These are phyloP conservation scores for Metschnikowia shivogae DNA, from an alignment of 805 yeast genomes.

Conservation along the genomic window DNA sequence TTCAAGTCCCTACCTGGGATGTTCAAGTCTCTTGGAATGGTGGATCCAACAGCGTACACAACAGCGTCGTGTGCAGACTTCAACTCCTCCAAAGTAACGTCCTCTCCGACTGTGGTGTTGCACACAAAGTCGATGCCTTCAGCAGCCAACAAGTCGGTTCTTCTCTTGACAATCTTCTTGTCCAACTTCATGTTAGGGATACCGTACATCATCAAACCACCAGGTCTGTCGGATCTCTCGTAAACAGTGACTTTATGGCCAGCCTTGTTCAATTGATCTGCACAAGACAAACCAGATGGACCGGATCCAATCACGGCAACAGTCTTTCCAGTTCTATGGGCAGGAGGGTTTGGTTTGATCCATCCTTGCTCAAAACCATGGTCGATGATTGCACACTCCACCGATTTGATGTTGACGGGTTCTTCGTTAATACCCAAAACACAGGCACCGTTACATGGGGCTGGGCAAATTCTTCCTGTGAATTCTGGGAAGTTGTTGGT, in stretches of 20 bases:
- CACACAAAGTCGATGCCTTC: conserved; percentile 84
- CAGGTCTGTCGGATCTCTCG: conserved; percentile 92
- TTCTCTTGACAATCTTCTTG: conserved; percentile 86
- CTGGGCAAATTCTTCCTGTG: conserved; percentile 97
- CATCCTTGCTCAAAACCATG: conserved; percentile 96
- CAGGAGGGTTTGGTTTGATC: conserved; percentile 83
- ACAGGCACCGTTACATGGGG: conserved; percentile 97
- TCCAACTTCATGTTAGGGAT: conserved; percentile 98
- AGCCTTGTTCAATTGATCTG: conserved; percentile 94
- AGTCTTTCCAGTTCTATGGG: conserved; percentile 73
- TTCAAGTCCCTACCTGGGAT: conserved; percentile 91
- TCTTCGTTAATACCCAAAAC: conserved; percentile 89
- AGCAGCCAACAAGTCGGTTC: conserved; percentile 83
- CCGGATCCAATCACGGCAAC: conserved; percentile 94
- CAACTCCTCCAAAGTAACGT: conserved; percentile 66
- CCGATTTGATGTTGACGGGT: conserved; percentile 94
- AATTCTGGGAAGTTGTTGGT: conserved; percentile 99
- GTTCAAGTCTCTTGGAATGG: conserved; percentile 91
- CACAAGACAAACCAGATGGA: conserved; percentile 94
- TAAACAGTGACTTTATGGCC: conserved; percentile 90
- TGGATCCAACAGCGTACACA: conserved; percentile 87
- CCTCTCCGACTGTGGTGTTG: conserved; percentile 81
- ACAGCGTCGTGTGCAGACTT: conserved; percentile 72
- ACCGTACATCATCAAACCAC: conserved; percentile 98
- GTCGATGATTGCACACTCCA: conserved; percentile 94